A percentile compares a stretch with the other conserved stretches of the same genome.
phyloP scores from a whole-genome alignment of 2,329 filamentous ascomycete species.

The Dothistroma septosporum region DNA sequence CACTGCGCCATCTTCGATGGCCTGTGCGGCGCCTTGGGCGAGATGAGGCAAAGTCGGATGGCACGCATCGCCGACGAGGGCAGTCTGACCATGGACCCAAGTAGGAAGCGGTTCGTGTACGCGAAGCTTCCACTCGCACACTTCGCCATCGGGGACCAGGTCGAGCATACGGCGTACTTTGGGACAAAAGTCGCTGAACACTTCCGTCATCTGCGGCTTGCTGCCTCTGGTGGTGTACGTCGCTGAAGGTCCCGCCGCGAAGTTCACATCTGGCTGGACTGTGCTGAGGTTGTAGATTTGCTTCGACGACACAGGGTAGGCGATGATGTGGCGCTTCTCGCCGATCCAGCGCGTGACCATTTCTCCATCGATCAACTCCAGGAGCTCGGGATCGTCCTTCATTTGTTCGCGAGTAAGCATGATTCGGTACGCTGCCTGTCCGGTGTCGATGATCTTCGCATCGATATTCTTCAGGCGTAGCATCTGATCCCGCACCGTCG shows the following conservation, averaged over 20 bases:
- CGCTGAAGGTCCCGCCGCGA: slow-evolving; percentile 54
- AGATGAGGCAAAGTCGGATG: slow-evolving; percentile 63
- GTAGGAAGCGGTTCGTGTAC: slow-evolving; percentile 59
- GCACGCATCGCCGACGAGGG: slow-evolving; percentile 57
- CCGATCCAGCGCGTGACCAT: slow-evolving; percentile 72
- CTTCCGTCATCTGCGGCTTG: slow-evolving; percentile 57
- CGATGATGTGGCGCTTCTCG: slow-evolving; percentile 69
- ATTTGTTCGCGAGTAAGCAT: slow-evolving; percentile 68
- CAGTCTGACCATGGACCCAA: slow-evolving; percentile 54
- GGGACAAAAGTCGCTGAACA: slow-evolving; percentile 59
- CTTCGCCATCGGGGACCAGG: slow-evolving; percentile 59
- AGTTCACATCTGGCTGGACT: slow-evolving; percentile 57
- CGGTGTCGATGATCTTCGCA: slow-evolving; percentile 61
- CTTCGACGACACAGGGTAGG: slow-evolving; percentile 67
- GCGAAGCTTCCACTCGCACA: slow-evolving; percentile 63
- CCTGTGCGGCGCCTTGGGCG: slow-evolving; percentile 61
- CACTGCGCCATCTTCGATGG: slow-evolving; percentile 60
- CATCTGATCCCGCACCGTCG: slow-evolving; percentile 47
- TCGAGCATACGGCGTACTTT: slow-evolving; percentile 58
- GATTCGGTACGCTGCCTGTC: slow-evolving; percentile 74
- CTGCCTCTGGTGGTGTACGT: slow-evolving; percentile 62
- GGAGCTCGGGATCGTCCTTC: slow-evolving; percentile 61
- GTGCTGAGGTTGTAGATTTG: slow-evolving; percentile 65
- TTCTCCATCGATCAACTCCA: slow-evolving; percentile 63
- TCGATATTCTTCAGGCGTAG: slow-evolving; percentile 50